A percentile compares a stretch with the other conserved stretches of the same genome.
Conservation (phyloP, 345 rosid genomes). For the Aquilaria yunnanensis region DNA sequence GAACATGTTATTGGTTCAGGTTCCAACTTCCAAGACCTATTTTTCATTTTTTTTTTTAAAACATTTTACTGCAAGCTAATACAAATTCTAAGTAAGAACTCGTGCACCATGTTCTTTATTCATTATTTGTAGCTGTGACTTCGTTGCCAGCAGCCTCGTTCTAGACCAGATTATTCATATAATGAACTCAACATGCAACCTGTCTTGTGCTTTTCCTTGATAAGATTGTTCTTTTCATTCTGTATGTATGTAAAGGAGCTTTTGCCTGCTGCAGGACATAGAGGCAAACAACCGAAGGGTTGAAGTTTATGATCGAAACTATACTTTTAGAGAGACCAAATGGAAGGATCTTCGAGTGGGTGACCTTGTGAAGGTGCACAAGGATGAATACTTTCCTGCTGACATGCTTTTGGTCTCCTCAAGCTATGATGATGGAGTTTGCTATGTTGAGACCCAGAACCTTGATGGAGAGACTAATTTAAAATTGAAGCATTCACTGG, state of each 20-base stretch:
- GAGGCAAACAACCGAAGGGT: conserved; percentile 82
- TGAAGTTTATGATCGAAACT: conserved; percentile 28
- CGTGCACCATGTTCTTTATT: conserved; percentile 5
- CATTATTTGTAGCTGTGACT: neutral
- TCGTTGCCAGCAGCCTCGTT: neutral
- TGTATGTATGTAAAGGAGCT: conserved; percentile 7
- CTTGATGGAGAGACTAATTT: conserved; percentile 94
- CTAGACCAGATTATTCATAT: neutral
- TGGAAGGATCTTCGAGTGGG: conserved; percentile 87
- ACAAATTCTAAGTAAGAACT: neutral
- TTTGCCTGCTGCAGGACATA: conserved; percentile 51
- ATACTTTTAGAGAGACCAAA: conserved; percentile 32
- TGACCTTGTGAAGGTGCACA: conserved; percentile 57
- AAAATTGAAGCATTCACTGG: conserved; percentile 73
- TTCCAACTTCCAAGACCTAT: no score
- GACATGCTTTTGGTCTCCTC: conserved; percentile 87
- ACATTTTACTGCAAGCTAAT: neutral
- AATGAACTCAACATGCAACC: neutral
- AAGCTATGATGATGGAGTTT: conserved; percentile 65
- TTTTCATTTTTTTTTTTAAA: no score
- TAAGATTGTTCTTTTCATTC: neutral
- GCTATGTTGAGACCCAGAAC: conserved; percentile 92
- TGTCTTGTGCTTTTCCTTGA: conserved; percentile 1
- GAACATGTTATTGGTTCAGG: no score
- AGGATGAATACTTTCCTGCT: conserved; percentile 86